Evolutionary conservation across 2,329 filamentous ascomycete species (phyloP), one percentile per base, ranked within the genome.

Genomic region (Fusarium piperis): DNA sequence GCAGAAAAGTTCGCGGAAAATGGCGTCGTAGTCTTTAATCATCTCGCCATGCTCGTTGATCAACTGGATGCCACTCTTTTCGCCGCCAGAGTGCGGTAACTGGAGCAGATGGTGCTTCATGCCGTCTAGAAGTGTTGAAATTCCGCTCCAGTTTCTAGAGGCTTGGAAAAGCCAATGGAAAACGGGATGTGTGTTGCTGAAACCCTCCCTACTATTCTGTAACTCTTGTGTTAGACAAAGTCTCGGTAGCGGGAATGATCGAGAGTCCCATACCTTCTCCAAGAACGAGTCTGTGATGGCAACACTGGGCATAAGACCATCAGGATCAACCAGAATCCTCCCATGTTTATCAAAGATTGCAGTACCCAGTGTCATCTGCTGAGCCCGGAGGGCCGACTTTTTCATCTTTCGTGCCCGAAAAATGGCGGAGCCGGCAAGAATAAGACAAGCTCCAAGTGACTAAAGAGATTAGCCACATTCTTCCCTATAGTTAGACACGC

Each of bases 151-250:
- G 79, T 94, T 92, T 63, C 90, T 87, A 7, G 93, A 93, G 3
- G 93, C 92, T 60, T 92, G 89, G 78, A 93, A 97, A 74, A 95
- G 91, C 94, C 94, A 97, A 51, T 94, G 89, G 80, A 96, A 97
- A 2, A 94, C 89, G 0, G 92, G 90, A 78, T 97, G 93, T 0
- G 89, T 88, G 26, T 90, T 90, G 64, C 90, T 90, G 75, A 97
- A 94, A 13, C 91, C 88, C 66, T 97, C 93, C 66, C 91, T 89
- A 62, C 91, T 81, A 69, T 68, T 80, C 73, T 77, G 64, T 74
- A 60, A 7, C 18, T 18, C 51, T 23, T 28, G 56, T 35, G 33
- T 76, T 65, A 66, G 73, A 58, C 53, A 64, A 15, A 6, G 13
- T 16, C 2, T 10, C 9, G 6, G n/a, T 30, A 6, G 18, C 3